phyloP scores from a whole-genome alignment of 2,329 filamentous ascomycete species.

The Trichoderma simmonsii region DNA sequence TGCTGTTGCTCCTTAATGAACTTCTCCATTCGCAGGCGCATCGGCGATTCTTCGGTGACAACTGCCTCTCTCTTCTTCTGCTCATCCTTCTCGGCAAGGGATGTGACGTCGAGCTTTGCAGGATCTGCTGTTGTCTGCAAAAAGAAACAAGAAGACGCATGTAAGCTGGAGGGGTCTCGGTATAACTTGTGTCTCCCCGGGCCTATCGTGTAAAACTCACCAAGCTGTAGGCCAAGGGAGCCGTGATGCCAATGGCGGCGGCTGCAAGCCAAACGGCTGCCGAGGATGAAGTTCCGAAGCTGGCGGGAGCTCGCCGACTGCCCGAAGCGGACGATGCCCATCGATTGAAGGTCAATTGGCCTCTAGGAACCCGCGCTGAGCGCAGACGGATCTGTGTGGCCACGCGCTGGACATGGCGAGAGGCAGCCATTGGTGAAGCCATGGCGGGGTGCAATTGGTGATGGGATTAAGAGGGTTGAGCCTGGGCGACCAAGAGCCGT shows the following conservation, averaged over 20 bases:
- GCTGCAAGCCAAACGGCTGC: constrained; percentile 34
- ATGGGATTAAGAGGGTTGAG: background rate
- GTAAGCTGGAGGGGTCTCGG: background rate
- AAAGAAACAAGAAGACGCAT: background rate
- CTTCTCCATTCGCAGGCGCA: constrained; percentile 96
- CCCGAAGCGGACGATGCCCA: constrained; percentile 28
- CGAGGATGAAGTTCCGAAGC: constrained; percentile 22
- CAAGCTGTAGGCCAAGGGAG: constrained; percentile 57
- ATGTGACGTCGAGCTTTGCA: constrained; percentile 56
- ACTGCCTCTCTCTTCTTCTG: constrained; percentile 68
- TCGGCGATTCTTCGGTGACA: constrained; percentile 76
- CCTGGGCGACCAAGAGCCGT: background rate
- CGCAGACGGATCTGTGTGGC: constrained; percentile 30
- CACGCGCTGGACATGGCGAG: constrained; percentile 31
- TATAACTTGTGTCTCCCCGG: background rate
- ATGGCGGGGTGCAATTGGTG: background rate
- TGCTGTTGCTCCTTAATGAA: constrained; percentile 93
- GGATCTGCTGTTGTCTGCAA: constrained; percentile 41
- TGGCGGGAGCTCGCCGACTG: constrained; percentile 22
- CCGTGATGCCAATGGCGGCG: constrained; percentile 48
- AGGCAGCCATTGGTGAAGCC: constrained; percentile 30
- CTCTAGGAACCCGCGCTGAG: constrained; percentile 23
- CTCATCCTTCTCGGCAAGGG: constrained; percentile 82
- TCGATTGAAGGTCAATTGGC: constrained; percentile 29
- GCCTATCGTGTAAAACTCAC: constrained; percentile 36